Evolutionary conservation across 371 early-diverging fungal genomes (phyloP).

Genomic region (Smittium culicis): DNA sequence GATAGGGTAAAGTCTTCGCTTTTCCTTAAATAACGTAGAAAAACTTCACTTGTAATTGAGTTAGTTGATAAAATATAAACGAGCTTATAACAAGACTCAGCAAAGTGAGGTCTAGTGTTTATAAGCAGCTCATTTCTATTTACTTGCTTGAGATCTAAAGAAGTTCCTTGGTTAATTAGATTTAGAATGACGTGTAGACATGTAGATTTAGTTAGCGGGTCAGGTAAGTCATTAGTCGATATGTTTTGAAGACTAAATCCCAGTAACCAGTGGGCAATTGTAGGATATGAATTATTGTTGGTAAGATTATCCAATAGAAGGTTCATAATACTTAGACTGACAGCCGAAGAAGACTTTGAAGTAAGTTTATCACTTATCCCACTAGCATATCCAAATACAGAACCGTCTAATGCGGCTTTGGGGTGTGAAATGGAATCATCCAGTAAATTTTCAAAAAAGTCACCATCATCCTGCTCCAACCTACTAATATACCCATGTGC

Average conservation of each 20-base stretch:
- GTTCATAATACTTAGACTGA: slow-evolving; percentile 41
- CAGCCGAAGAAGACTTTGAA: slow-evolving; percentile 19
- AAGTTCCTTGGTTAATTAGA: slow-evolving; percentile 39
- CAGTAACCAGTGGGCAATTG: slow-evolving; percentile 71
- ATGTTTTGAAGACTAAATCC: slow-evolving; percentile 47
- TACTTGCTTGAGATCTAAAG: slow-evolving; percentile 14
- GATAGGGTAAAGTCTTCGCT: slow-evolving; percentile 56
- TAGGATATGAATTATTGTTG: slow-evolving; percentile 34
- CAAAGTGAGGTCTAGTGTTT: slow-evolving; percentile 57
- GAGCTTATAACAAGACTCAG: slow-evolving; percentile 73
- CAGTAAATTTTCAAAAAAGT: slow-evolving; percentile 14
- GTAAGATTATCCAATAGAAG: slow-evolving; percentile 37
- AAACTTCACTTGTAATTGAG: slow-evolving; percentile 45
- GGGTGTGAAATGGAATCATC: slow-evolving; percentile 7
- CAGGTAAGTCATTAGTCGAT: slow-evolving; percentile 24
- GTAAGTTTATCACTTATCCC: slow-evolving; percentile 23
- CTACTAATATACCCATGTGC: slow-evolving; percentile 62
- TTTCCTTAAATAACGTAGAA: slow-evolving; percentile 67
- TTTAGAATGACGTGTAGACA: slow-evolving; percentile 58
- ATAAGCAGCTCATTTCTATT: slow-evolving; percentile 35
- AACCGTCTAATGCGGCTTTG: slow-evolving; percentile 13
- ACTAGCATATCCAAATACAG: slow-evolving; percentile 21
- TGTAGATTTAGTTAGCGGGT: slow-evolving; percentile 34
- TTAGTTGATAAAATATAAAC: slow-evolving; percentile 64
- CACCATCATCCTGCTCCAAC: slow-evolving; percentile 37